These are phyloP conservation scores for Apiospora sp. DNA, from an alignment of 2,329 filamentous ascomycete species.

Conservation along the genomic window DNA sequence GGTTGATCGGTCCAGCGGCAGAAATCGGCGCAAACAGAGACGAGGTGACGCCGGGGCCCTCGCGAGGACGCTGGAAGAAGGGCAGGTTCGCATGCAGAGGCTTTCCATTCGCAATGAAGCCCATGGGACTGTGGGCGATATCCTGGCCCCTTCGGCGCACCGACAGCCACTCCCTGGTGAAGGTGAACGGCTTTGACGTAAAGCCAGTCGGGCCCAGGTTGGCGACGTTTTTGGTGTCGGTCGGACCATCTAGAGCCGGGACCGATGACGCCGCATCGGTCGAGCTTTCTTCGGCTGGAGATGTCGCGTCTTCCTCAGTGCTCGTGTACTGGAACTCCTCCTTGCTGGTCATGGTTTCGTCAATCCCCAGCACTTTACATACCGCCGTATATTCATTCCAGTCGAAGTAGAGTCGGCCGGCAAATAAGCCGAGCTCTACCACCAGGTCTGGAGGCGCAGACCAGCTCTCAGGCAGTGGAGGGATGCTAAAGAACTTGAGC, in stretches of 20 bases:
- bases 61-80: conserved; percentile 53
- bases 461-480: conserved; percentile 50
- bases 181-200: conserved; percentile 49
- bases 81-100: conserved; percentile 54
- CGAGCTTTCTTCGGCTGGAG: conserved; percentile 7
- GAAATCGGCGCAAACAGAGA: conserved; percentile 29
- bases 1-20: not conserved
- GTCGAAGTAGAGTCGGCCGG: conserved; percentile 67
- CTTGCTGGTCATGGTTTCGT: conserved; percentile 18
- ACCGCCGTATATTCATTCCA: conserved; percentile 54
- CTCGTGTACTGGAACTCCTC: conserved; percentile 31
- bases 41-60: conserved; percentile 20
- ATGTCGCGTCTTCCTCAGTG: conserved; percentile 25
- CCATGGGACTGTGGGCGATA: conserved; percentile 66
- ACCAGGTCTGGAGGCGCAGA: conserved; percentile 59
- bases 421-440: conserved; percentile 66
- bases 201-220: conserved; percentile 26
- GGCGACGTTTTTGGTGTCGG: not conserved
- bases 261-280: conserved; percentile 17
- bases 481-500: conserved; percentile 61
- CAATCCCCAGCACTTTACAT: conserved; percentile 43
- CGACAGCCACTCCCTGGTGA: conserved; percentile 64
- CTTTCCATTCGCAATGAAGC: conserved; percentile 62
- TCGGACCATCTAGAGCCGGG: not conserved
- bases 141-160: conserved; percentile 64